phyloP scores from a whole-genome alignment of 2,329 filamentous ascomycete genomes.

The Neofusicoccum cordaticola region DNA sequence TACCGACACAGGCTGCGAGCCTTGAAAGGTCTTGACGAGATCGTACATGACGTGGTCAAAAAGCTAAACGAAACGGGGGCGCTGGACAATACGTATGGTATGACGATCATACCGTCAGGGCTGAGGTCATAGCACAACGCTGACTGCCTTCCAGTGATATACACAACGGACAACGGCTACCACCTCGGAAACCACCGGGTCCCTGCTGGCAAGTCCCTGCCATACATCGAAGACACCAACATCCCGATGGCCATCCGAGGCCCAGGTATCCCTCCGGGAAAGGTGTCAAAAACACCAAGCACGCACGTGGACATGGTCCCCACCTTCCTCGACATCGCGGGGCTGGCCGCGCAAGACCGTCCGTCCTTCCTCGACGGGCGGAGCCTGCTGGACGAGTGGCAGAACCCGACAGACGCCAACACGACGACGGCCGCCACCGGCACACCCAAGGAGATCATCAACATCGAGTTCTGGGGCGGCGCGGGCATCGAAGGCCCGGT shows the following conservation, averaged over 20 bases:
- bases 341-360: slow-evolving; percentile 13
- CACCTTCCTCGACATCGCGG: slow-evolving; percentile 31
- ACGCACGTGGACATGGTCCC: slow-evolving; percentile 30
- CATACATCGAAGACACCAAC: slow-evolving; percentile 32
- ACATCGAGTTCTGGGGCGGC: slow-evolving; percentile 20
- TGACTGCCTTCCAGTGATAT: slow-evolving; percentile 19
- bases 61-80: slow-evolving; percentile 26
- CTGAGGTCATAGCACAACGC: too few species aligned
- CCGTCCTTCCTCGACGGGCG: too few species aligned
- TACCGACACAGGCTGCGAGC: slow-evolving; percentile 25
- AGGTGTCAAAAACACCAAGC: slow-evolving; percentile 22
- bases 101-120: too few species aligned
- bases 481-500: background rate
- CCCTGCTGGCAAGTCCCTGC: slow-evolving; percentile 26
- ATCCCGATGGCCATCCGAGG: slow-evolving; percentile 31
- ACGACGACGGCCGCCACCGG: too few species aligned
- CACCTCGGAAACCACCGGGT: slow-evolving; percentile 28
- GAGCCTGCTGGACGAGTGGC: too few species aligned
- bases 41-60: slow-evolving; percentile 31
- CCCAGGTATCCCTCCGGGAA: slow-evolving; percentile 24
- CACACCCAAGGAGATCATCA: slow-evolving; percentile 9
- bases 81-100: slow-evolving; percentile 27
- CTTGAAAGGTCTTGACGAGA: slow-evolving; percentile 34
- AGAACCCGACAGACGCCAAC: too few species aligned
- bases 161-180: slow-evolving; percentile 29